Base-by-base conservation (phyloP, 805 yeast species). In the Saturnispora quitensis region DNA sequence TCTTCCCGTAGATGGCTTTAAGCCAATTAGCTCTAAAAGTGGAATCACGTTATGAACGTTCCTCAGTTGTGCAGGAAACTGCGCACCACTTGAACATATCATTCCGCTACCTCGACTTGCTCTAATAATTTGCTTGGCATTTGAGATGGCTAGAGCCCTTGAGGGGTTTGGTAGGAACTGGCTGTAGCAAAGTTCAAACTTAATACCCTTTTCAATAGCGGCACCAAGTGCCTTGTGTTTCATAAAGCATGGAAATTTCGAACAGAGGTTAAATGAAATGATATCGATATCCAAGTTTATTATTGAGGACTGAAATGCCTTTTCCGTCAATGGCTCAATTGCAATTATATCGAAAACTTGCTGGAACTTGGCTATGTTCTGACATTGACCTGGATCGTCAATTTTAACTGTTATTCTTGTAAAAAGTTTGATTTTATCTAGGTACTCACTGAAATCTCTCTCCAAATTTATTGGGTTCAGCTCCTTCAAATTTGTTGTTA, bases 141-240 rank as follows among this genome's bases (percentile, higher is more conserved):
- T 90, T 34, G 82, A 74, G 40, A 90, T 81, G 55, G 86, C 80
- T 50, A 78, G 79, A 40, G 82, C 74, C 55, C 91, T 73, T 17
- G 58, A 56, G 20, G 50, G 53, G 61, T 53, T 54, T 31, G 60
- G 67, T 36, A 85, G 66, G 43, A 82, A 72, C 33, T 78, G 71
- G 7, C 77, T 64, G 67, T 91, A 91, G 45, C 80, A 75, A 8
- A 93, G 75, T 63, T 93, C 99, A 56, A 93, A 77, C 57, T 81
- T 80, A 25, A 89, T 77, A 2, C 98, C 98, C 48, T 89, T 77
- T 18, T 83, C 84, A 3, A 87, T 73, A 1, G 95, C 97, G 42
- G 89, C 81, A 43, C 96, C 86, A 8, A 89, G 74, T 1, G 88
- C 80, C 60, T 89, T 89, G 68, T 89, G 96, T 59, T 85, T 85